Base-by-base conservation (phyloP, 2,329 filamentous ascomycete genomes). In the Hypoxylon sp. region DNA sequence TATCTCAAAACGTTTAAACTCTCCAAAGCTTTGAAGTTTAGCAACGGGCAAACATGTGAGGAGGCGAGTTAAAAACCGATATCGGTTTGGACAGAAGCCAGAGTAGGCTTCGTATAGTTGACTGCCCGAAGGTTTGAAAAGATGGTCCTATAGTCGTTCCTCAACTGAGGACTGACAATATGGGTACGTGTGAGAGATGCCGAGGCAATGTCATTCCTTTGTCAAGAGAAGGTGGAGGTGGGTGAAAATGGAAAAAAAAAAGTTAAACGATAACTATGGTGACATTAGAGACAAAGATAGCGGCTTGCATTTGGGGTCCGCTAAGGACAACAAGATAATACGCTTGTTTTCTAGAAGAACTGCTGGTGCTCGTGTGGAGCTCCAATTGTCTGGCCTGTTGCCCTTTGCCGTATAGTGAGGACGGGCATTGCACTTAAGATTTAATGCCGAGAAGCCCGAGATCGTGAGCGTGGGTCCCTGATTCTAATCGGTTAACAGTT, bases 391-490 rank as follows among this genome's bases (percentile, higher is more conserved):
- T 6, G 13, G 3, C 34, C 7, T 19, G 8, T 17, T 19, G 8
- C 7, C 6, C 17, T 19, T n/a, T 19, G n/a, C 15, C 2, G 13
- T 26, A 44, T 20, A 41, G 13, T 44, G 20, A 39, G 34, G 53
- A 52, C 43, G 56, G 63, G 54, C 59, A 52, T 59, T 55, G 32
- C 20, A 56, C 24, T 26, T 39, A 10, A n/a, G 30, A 34, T 47
- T 24, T 53, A 68, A 57, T 52, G 59, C 65, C 65, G 62, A 68
- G 15, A 52, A 62, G 49, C 15, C 63, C 65, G 59, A 63, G 47
- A 61, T 59, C 50, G 39, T 50, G 49, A 53, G 19, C 32, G 49
- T 47, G 56, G 62, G 56, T 56, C 53, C 55, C 26, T 26, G 56
- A 65, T 58, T 61, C 53, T 20, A 60, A 61, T 56, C 50, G 62